Evolutionary conservation across 2,329 filamentous ascomycete genomes (phyloP), one percentile per base, ranked within the genome.

Genomic region (Aspergillus sp.): DNA sequence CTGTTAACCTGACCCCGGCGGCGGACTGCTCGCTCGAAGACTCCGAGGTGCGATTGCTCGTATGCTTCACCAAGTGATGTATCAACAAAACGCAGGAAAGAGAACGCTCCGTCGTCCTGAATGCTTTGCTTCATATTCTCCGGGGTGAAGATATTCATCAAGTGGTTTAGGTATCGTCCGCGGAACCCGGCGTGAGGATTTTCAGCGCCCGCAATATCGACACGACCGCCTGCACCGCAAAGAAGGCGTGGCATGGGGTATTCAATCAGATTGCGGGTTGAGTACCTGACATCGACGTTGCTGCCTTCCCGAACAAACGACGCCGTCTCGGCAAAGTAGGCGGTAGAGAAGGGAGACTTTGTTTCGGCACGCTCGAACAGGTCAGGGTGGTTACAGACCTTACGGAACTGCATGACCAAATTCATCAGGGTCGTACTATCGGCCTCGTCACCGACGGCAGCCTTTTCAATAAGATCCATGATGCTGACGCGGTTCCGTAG

Each of bases 381-480:
- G 78, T 99, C 95, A 0, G 95, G 95, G 74, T 99, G 95, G 73
- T 99, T 99, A 81, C 95, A 99, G 59, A 99, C 95, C 80, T 99
- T 99, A 70, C 95, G 88, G 85, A 99, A 99, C 78, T 99, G 95
- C 95, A 99, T 99, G 64, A 99, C 95, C 66, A 99, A 83, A 77
- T 99, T 99, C 95, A 99, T 98, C 70, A 99, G 80, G 1, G 94
- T 98, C 42, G 94, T 93, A 38, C 91, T 96, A 73, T 98, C 95
- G 69, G 94, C 89, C 53, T 98, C 95, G 70, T 97, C 93, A 38
- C 95, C 95, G 68, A 95, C 85, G 2, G 94, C 94, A 1, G 92
- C 92, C 83, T 97, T 98, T 77, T 99, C 95, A 58, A 99, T 96
- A 17, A 99, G 87, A 74, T 99, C 95, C 88, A 98, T 95, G 68